Evolutionary conservation across 169 alveolate genomes (phyloP).

Genomic region (Eimeria sp.): DNA sequence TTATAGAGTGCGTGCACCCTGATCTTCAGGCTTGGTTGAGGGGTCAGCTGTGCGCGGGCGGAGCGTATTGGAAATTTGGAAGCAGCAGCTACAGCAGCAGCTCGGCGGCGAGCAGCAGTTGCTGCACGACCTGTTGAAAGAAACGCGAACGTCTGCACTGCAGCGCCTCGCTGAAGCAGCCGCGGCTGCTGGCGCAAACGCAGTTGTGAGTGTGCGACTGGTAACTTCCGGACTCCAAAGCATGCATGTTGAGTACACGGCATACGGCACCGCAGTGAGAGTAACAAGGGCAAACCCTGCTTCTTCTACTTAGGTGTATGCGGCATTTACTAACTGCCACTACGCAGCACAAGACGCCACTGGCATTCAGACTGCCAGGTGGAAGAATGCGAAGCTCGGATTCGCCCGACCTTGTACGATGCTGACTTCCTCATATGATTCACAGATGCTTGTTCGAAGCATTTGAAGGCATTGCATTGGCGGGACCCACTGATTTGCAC

Average conservation of each 20-base stretch:
- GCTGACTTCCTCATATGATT: not conserved
- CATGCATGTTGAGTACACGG: constrained; percentile 77
- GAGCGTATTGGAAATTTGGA: constrained; percentile 57
- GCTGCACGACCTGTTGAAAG: constrained; percentile 62
- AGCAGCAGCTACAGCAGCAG: constrained; percentile 75
- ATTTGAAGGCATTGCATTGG: not conserved
- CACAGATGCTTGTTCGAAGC: not conserved
- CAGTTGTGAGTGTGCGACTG: constrained; percentile 72
- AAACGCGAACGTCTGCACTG: constrained; percentile 66
- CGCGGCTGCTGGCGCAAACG: constrained; percentile 64
- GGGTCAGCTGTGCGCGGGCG: constrained; percentile 73
- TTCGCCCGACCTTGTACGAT: not conserved
- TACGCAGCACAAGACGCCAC: too few species aligned
- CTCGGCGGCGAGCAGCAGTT: constrained; percentile 68
- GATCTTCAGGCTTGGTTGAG: constrained; percentile 54
- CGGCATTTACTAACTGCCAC: not conserved
- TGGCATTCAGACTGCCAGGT: not conserved
- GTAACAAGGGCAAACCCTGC: constrained; percentile 23
- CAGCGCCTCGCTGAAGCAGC: constrained; percentile 75
- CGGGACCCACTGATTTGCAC: not conserved
- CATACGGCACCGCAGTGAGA: constrained; percentile 64
- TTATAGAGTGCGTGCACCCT: not conserved
- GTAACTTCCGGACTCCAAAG: constrained; percentile 66
- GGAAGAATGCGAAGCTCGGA: not conserved
- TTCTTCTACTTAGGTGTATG: not conserved